Evolutionary conservation across 176 grass and related monocot genomes (phyloP), one percentile per base, ranked within the genome.

Genomic region (Luzula sylvatica): DNA sequence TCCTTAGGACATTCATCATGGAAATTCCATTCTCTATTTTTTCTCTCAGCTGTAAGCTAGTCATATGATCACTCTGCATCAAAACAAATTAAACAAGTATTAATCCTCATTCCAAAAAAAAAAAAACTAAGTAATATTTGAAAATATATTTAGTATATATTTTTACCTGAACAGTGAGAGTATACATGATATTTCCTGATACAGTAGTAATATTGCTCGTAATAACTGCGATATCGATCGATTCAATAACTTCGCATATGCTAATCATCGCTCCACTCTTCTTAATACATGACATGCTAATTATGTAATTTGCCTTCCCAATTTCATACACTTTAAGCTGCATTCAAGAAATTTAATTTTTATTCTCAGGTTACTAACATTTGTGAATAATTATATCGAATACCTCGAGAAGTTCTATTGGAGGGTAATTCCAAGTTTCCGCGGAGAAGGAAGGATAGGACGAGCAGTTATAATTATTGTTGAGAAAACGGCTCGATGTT

Each of bases 161-260:
- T n/a, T n/a, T 2, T 57, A 83, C 79, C 80, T 90, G 58, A 12
- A 90, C 59, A 22, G 75, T 59, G 11, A 61, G 51, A 19, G 86
- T 90, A 46, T 76, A 57, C 9, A 55, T 42, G 5, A 90, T 23
- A 8, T 17, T 71, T 30, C 66, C 76, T 11, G 79, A 66, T 26
- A 61, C 64, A 8, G 57, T 46, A 7, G 76, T 83, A 63, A 84
- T 14, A 61, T 67, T 90, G 30, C 68, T 52, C 0, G 80, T 55
- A 50, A 90, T 54, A 48, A 83, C 50, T 25, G 50, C 42, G 28
- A 83, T 74, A 35, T 57, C 67, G n/a, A 88, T 62, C 17, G 26
- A 61, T 15, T 82, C 29, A 52, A 88, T 25, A 18, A 73, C 55
- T 26, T 61, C 50, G 50, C 78, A 83, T 12, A 83, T 23, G 62